These are phyloP conservation scores for Aspergillus persii DNA, from an alignment of 2,329 filamentous ascomycete genomes.

Conservation along the genomic window DNA sequence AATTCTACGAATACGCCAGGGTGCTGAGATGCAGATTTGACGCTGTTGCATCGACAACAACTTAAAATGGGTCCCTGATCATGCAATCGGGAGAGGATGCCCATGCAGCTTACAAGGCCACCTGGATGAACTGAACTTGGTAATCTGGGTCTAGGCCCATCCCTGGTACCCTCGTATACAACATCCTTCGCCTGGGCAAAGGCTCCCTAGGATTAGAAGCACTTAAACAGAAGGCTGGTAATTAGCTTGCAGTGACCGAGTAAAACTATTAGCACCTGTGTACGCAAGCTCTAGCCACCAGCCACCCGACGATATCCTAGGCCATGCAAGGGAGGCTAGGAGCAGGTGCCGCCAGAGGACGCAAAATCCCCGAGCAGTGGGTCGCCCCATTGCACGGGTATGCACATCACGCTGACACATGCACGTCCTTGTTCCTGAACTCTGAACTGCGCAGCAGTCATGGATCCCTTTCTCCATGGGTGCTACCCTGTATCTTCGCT, in stretches of 20 bases:
- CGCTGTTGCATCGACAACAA: background rate
- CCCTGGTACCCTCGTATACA: background rate
- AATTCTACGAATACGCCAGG: constrained; percentile 14
- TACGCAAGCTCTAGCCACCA: background rate
- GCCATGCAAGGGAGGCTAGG: background rate
- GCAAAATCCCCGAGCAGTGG: constrained; percentile 7
- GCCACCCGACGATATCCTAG: background rate
- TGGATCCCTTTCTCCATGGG: background rate
- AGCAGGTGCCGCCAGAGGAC: constrained; percentile 4
- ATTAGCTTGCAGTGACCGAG: background rate
- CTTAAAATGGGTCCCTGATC: background rate
- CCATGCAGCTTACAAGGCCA: background rate
- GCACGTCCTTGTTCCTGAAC: background rate
- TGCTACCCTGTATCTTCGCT: background rate
- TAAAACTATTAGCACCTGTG: background rate
- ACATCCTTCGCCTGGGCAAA: background rate
- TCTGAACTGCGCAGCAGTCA: background rate
- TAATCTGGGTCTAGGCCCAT: background rate
- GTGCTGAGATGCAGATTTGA: background rate
- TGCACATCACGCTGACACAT: constrained; percentile 5
- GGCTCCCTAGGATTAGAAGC: background rate
- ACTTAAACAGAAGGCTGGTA: background rate
- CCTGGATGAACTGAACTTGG: background rate
- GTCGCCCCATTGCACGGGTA: background rate
- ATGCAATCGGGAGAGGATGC: background rate